Evolutionary conservation across 192 early-diverging fungal species (phyloP).

Genomic region (Martensiomyces pterosporus): DNA sequence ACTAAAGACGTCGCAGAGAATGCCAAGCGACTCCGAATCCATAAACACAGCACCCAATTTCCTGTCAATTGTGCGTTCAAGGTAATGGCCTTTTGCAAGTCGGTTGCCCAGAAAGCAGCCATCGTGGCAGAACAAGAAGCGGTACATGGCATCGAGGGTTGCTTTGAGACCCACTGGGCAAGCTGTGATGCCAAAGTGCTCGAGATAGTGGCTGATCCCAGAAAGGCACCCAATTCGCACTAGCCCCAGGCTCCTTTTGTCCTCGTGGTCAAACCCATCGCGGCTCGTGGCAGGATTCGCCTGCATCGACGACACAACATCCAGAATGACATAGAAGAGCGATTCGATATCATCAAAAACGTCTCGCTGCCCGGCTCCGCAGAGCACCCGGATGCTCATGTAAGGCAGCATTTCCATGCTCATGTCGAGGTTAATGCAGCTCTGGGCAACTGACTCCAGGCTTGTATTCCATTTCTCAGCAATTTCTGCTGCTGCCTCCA

Average conservation of each 20-base stretch:
- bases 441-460: not conserved
- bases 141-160: slow-evolving; percentile 2
- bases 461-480: not conserved
- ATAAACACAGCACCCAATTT: too few relatives aligned
- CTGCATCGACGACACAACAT: not conserved
- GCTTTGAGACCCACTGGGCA: not conserved
- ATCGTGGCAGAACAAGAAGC: not conserved
- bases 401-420: not conserved
- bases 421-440: not conserved
- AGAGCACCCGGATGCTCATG: slow-evolving; percentile 11
- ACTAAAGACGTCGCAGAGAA: too few relatives aligned
- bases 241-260: not conserved
- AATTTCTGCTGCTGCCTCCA: not conserved
- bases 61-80: too few relatives aligned
- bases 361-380: not conserved
- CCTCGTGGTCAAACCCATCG: not conserved
- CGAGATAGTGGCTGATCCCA: not conserved
- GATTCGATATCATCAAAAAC: slow-evolving; percentile 12
- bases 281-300: not conserved
- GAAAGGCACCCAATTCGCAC: not conserved
- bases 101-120: too few relatives aligned
- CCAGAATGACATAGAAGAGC: slow-evolving; percentile 9
- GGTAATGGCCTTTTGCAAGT: too few relatives aligned
- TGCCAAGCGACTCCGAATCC: too few relatives aligned
- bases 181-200: slow-evolving; percentile 2